These are phyloP conservation scores for Leishmania martiniquensis DNA, from an alignment of 208 protist species.

Conservation along the genomic window DNA sequence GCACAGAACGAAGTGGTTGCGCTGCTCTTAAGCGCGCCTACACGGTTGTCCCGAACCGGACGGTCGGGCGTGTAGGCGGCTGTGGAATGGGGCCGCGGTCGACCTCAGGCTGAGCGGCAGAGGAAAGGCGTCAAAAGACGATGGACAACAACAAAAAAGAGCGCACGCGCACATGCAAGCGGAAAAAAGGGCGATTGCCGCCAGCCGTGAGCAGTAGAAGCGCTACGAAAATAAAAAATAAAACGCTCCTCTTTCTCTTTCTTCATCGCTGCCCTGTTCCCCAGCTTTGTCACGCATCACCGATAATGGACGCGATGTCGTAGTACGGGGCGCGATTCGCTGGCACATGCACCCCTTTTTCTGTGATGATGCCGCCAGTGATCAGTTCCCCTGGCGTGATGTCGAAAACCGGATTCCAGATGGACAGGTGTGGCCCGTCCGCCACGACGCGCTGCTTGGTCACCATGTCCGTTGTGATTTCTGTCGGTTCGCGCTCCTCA, in stretches of 20 bases:
- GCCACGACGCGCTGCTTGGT: conserved; percentile 87
- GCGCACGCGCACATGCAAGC: too few relatives aligned
- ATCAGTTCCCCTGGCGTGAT: conserved; percentile 95
- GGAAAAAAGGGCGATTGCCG: background rate
- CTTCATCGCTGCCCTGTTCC: conserved; percentile 10
- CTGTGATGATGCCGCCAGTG: conserved; percentile 94
- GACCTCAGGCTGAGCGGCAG: too few relatives aligned
- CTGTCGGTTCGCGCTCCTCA: conserved; percentile 89
- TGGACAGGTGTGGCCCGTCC: conserved; percentile 70
- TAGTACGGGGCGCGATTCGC: conserved; percentile 46
- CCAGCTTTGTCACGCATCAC: too few relatives aligned
- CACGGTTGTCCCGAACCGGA: too few relatives aligned
- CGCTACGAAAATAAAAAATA: background rate
- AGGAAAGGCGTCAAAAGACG: too few relatives aligned
- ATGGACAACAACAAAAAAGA: too few relatives aligned
- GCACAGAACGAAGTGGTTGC: background rate
- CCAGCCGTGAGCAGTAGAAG: background rate
- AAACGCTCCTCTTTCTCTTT: background rate
- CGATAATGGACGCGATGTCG: conserved; percentile 51
- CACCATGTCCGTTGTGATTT: conserved; percentile 90
- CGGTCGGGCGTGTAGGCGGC: too few relatives aligned
- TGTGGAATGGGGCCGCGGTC: too few relatives aligned
- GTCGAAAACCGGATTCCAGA: conserved; percentile 98
- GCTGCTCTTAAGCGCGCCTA: too few relatives aligned
- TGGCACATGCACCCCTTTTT: conserved; percentile 84